Evolutionary conservation across 2,329 filamentous ascomycete genomes (phyloP), one percentile per base, ranked within the genome.

Genomic region (Penicillium brasilianum): DNA sequence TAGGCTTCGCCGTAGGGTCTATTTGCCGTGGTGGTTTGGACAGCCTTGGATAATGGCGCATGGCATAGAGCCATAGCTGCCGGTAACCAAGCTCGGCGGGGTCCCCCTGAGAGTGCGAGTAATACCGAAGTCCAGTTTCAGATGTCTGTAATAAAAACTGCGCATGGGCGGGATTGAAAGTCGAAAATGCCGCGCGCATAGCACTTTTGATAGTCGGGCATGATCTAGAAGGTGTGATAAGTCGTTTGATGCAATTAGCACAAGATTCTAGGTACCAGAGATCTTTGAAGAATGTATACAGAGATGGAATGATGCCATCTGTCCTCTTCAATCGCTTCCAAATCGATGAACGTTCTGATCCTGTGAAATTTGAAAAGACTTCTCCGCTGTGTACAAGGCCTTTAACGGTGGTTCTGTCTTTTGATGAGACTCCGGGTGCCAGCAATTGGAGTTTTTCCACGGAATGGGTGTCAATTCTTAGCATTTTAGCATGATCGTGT

Each of bases 251-350:
- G 25, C 25, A 28, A 28, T 28, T 28, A 6, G 25, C 25, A 28
- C 25, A 28, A 3, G 25, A 28, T 28, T 28, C 25, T 28, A 28
- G 25, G 25, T 28, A 28, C 25, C 25, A 28, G 25, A 28, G 25
- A 28, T 28, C 25, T 28, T 28, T 28, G 25, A 28, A 28, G 25
- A 28, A 28, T 28, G 58, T 62, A 53, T 60, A 52, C 0, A 66
- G 60, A 53, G 62, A 66, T 18, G 34, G 64, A 44, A 66, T 62
- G 6, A 51, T 51, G 8, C 48, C 30, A 9, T 22, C 48, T 22
- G n/a, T 51, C 16, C 4, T 51, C 48, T 51, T 22, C 3, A 51
- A 51, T 51, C 30, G 48, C 48, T 51, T 51, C 48, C 10, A 51
- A 51, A 51, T 51, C 48, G 28, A 52, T 14, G 32, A 20, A 2